phyloP scores from a whole-genome alignment of 2,329 filamentous ascomycete genomes.

The Scedosporium apiospermum region DNA sequence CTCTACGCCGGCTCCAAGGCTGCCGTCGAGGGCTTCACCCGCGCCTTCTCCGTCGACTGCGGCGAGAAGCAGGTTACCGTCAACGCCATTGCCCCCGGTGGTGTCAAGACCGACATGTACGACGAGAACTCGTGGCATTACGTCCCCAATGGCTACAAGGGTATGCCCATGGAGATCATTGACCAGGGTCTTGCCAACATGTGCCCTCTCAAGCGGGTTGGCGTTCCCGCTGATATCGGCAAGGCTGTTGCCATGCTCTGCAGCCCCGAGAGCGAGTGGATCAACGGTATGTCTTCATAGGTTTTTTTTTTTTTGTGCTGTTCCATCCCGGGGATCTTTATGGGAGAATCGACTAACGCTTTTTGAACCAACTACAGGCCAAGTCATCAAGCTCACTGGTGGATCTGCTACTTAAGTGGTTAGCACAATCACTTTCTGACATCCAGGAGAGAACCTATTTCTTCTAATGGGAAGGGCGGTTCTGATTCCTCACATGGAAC shows the following conservation, averaged over 20 bases:
- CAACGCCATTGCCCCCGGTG: slow-evolving; percentile 63
- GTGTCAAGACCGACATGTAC: slow-evolving; percentile 73
- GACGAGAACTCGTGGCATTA: slow-evolving; percentile 59
- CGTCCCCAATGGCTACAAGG: slow-evolving; percentile 44
- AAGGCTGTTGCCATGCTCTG: slow-evolving; percentile 46
- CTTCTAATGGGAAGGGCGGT: too few species aligned
- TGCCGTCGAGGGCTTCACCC: slow-evolving; percentile 63
- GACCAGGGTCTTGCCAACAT: slow-evolving; percentile 44
- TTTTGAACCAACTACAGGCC: slow-evolving; percentile 15
- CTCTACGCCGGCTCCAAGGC: slow-evolving; percentile 66
- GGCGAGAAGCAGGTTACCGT: slow-evolving; percentile 59
- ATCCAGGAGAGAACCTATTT: neutral
- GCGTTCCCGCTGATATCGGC: slow-evolving; percentile 48
- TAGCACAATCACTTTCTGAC: neutral
- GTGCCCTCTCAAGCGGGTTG: slow-evolving; percentile 51
- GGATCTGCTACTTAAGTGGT: slow-evolving; percentile 18
- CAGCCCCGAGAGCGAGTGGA: slow-evolving; percentile 52
- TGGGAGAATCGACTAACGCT: neutral
- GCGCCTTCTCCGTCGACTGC: slow-evolving; percentile 63
- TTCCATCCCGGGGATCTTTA: neutral
- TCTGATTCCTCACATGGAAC: too few species aligned
- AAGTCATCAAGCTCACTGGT: slow-evolving; percentile 29
- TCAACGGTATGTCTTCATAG: slow-evolving; percentile 44
- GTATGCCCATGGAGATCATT: slow-evolving; percentile 42
- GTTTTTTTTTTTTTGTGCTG: neutral